phyloP scores from a whole-genome alignment of 1,139 yeast species.

The Arxiozyma telluris region DNA sequence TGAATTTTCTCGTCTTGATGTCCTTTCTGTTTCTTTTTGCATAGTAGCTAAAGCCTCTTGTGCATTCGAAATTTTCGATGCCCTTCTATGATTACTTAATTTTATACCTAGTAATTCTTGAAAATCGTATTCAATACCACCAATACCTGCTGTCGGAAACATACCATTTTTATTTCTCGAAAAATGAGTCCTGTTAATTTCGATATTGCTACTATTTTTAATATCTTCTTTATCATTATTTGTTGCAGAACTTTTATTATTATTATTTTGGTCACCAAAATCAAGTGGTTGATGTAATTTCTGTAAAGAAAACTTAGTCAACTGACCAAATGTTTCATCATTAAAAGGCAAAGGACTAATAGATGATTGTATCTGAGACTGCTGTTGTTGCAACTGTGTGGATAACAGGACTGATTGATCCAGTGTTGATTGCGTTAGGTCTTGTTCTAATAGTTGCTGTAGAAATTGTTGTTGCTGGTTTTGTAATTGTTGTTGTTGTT shows the following conservation, averaged over 20 bases:
- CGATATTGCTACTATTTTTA: neutral
- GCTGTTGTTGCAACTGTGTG: slow-evolving; percentile 6
- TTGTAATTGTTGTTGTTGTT: slow-evolving; percentile 19
- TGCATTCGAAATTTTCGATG: slow-evolving; percentile 21
- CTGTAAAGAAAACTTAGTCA: slow-evolving; percentile 5
- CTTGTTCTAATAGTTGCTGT: slow-evolving; percentile 18
- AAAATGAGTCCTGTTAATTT: neutral
- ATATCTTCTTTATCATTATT: slow-evolving; percentile 8
- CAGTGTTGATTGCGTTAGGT: slow-evolving; percentile 15
- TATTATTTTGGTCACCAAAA: slow-evolving; percentile 2
- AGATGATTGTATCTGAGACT: slow-evolving; percentile 4
- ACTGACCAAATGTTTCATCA: slow-evolving; percentile 19
- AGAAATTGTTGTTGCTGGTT: slow-evolving; percentile 20
- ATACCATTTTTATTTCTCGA: slow-evolving; percentile 8
- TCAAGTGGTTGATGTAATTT: neutral
- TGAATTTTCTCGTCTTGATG: slow-evolving; percentile 2
- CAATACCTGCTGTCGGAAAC: slow-evolving; percentile 30
- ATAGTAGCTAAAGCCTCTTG: slow-evolving; percentile 25
- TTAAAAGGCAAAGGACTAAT: slow-evolving; percentile 13
- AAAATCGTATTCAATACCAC: slow-evolving; percentile 30
- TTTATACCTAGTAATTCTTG: slow-evolving; percentile 29
- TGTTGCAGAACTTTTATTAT: slow-evolving; percentile 19
- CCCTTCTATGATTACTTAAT: slow-evolving; percentile 10
- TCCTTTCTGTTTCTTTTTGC: slow-evolving; percentile 24
- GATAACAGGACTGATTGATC: slow-evolving; percentile 7